These are phyloP conservation scores for Trematosphaeria pertusa DNA, from an alignment of 2,329 filamentous ascomycete genomes.

Conservation along the genomic window DNA sequence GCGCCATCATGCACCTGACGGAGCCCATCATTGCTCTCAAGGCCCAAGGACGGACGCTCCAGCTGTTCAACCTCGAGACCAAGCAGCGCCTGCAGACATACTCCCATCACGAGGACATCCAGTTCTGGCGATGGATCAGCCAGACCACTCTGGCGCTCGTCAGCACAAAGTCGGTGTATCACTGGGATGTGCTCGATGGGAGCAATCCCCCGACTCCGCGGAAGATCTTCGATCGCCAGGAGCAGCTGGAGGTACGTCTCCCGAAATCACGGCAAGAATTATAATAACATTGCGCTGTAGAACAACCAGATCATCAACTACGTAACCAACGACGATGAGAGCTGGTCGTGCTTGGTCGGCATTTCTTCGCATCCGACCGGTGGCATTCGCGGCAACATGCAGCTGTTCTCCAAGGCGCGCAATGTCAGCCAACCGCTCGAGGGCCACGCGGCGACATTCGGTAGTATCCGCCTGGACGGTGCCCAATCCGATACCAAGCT, in stretches of 20 bases:
- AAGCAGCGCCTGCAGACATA: constrained; percentile 98
- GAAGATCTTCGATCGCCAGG: constrained; percentile 94
- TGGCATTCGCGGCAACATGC: constrained; percentile 94
- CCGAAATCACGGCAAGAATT: background rate
- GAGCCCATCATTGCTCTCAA: constrained; percentile 96
- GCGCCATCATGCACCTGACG: constrained; percentile 99
- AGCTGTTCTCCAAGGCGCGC: constrained; percentile 94
- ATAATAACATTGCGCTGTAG: too few species aligned
- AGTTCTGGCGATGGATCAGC: constrained; percentile 99
- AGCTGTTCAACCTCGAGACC: constrained; percentile 93
- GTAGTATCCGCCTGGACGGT: constrained; percentile 85
- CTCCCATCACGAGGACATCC: constrained; percentile 95
- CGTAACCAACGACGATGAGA: constrained; percentile 90
- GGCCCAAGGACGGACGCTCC: constrained; percentile 90
- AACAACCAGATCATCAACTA: constrained; percentile 99
- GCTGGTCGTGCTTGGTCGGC: constrained; percentile 98
- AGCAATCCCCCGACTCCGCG: constrained; percentile 75
- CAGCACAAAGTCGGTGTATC: constrained; percentile 88
- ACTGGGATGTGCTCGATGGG: constrained; percentile 96
- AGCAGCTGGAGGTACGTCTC: constrained; percentile 78
- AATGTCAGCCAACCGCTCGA: constrained; percentile 98
- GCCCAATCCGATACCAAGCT: constrained; percentile 91
- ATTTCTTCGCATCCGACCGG: constrained; percentile 93
- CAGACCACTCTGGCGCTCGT: constrained; percentile 87
- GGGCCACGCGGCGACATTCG: constrained; percentile 94